Evolutionary conservation across 1,284 basidiomycete species (phyloP), one percentile per base, ranked within the genome.

Genomic region (Ustilago sp.): DNA sequence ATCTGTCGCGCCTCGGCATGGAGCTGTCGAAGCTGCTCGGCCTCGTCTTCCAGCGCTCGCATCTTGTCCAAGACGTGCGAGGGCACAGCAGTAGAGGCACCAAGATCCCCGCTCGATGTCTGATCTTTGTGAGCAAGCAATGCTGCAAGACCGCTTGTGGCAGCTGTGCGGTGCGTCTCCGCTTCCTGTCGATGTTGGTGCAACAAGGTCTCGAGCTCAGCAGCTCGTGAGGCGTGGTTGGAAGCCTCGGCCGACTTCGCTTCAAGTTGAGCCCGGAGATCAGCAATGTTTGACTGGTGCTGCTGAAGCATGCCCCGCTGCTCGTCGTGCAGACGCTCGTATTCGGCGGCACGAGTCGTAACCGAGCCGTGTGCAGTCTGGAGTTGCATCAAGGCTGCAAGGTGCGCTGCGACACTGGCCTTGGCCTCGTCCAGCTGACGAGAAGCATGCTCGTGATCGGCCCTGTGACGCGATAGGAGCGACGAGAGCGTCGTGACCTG

Each of bases 321-420:
- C 56, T 82, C 79, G 4, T 65, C 41, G 86, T 93, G 92, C 79
- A 93, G 89, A 8, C 88, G 84, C 82, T 97, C 93, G 45, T 95
- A 89, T 86, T 98, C 95, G 19, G 91, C 89, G 1, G 93, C 90
- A n/a, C 94, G 91, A 4, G 89, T 87, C 4, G 92, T 91, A 9
- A 94, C 91, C 0, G 93, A 90, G 50, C 90, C 88, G 58, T 99
- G 88, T 0, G 94, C 94, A 13, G 88, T 88, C 59, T 93, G 92
- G 5, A 94, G 91, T 87, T 97, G 93, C 58, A 94, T 93, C 61
- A 99, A 89, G 1, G 94, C 91, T 31, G 91, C 90, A 34, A 96
- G 87, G 86, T 98, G 94, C 79, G 94, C 92, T 58, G 94, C 93
- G 35, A 94, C 88, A 34, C 71, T 75, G 39, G 70, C 59, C 57